A percentile compares a stretch with the other conserved stretches of the same genome.
These are phyloP conservation scores for Chaetomium fimeti DNA, from an alignment of 495 filamentous ascomycete species.

Conservation along the genomic window DNA sequence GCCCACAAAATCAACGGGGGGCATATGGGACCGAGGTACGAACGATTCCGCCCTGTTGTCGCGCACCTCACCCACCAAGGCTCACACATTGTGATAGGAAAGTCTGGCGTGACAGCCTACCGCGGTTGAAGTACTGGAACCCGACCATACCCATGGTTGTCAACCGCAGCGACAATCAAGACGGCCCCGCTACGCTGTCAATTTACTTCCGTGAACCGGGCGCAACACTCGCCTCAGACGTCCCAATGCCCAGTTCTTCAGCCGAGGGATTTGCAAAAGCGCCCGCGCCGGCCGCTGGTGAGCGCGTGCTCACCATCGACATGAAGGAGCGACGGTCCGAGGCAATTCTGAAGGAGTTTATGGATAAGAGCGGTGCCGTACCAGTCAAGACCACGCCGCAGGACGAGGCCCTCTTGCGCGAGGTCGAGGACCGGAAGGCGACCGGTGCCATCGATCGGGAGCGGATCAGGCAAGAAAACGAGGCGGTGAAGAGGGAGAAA, in stretches of 20 bases:
- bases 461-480: constrained; percentile 59
- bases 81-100: constrained; percentile 50
- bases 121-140: constrained; percentile 91
- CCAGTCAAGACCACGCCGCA: constrained; percentile 57
- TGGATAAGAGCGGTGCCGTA: constrained; percentile 66
- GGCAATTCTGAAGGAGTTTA: constrained; percentile 67
- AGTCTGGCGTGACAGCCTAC: constrained; percentile 83
- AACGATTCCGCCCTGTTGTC: constrained; percentile 10
- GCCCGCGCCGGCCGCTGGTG: constrained; percentile 44
- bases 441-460: constrained; percentile 56
- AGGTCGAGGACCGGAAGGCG: constrained; percentile 57
- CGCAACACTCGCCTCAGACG: constrained; percentile 30
- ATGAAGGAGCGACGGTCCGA: constrained; percentile 60
- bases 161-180: constrained; percentile 58
- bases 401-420: constrained; percentile 58
- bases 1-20: constrained; percentile 61
- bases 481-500: constrained; percentile 64
- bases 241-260: constrained; percentile 39
- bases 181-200: constrained; percentile 64
- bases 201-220: constrained; percentile 61
- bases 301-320: constrained; percentile 54
- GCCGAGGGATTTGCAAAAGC: constrained; percentile 40
- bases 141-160: constrained; percentile 80
- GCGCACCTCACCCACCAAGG: not conserved
- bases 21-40: constrained; percentile 77